Base-by-base conservation (phyloP, 495 filamentous ascomycete genomes). In the Hypoxylon trugodes region DNA sequence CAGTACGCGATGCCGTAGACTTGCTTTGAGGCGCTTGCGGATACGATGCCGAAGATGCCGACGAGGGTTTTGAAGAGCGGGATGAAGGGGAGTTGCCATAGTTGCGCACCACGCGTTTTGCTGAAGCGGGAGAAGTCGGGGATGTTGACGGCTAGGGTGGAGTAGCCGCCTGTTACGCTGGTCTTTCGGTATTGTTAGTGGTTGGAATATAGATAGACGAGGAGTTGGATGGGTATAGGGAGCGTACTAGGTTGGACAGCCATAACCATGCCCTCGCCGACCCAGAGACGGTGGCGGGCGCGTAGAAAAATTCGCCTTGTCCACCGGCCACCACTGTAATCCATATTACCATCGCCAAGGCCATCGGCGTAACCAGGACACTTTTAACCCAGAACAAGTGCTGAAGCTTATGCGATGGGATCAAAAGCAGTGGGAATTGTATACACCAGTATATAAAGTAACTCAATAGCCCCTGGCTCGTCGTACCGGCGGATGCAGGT, bases 361-460 rank as follows among this genome's bases (percentile, higher is more conserved):
- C 81, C 16, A 80, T 82, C 24, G 79, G 73, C 3, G 81, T 82
- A 25, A 82, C 82, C 6, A 81, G 71, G 32, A 80, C 71, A 1
- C 72, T 73, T 75, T 88, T 88, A 7, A 75, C 74, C 53, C 83
- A 72, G 63, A 88, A 87, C 26, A 88, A 60, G 51, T 77, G 81
- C n/a, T 84, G 77, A 33, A 88, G 75, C 32, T 75, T 77, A 45
- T 79, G 80, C 6, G 82, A 77, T 18, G 79, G 83, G 65, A 87
- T 84, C 49, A 79, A 76, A 49, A 76, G 79, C 68, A 78, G 76
- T 10, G 71, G 84, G 42, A 74, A 74, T 78, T 86, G 81, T 8
- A 80, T 59, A 13, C 79, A 69, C 79, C 78, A 83, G 66, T 81
- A 91, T 1, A 91, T 61, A 45, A 89, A 75, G 59, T 85, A 89